phyloP scores from a whole-genome alignment of 306 rosid genomes.

The Begonia masoniana region DNA sequence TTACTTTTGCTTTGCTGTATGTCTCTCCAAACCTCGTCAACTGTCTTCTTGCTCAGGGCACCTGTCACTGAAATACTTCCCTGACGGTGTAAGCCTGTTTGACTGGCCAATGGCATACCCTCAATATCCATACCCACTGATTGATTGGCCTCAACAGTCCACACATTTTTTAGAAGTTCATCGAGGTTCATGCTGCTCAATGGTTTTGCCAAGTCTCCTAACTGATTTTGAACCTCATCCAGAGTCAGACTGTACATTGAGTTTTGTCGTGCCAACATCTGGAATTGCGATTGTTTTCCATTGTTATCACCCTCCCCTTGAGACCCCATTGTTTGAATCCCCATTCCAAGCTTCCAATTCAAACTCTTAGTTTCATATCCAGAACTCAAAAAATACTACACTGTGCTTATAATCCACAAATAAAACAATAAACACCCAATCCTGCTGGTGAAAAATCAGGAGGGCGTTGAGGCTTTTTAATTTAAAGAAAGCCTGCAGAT shows the following conservation, averaged over 20 bases:
- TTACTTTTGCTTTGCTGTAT: slow-evolving; percentile 58
- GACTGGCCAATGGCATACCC: slow-evolving; percentile 18
- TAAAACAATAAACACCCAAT: too few relatives aligned
- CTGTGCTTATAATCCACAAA: too few relatives aligned
- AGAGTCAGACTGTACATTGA: slow-evolving; percentile 65
- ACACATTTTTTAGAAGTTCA: slow-evolving; percentile 66
- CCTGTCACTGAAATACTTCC: slow-evolving; percentile 52
- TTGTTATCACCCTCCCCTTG: slow-evolving; percentile 21
- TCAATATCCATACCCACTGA: slow-evolving; percentile 24
- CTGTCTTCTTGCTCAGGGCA: slow-evolving; percentile 59
- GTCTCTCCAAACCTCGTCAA: slow-evolving; percentile 76
- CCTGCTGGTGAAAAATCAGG: too few relatives aligned
- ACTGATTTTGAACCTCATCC: slow-evolving; percentile 38
- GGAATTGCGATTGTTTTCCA: slow-evolving; percentile 54
- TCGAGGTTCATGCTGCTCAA: slow-evolving; percentile 58
- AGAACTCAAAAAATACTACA: slow-evolving; percentile 3
- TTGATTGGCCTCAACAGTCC: slow-evolving; percentile 55
- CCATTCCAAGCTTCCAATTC: slow-evolving; percentile 34
- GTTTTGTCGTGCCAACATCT: slow-evolving; percentile 33
- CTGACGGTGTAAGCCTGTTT: slow-evolving; percentile 37
- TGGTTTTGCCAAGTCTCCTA: slow-evolving; percentile 50
- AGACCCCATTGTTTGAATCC: slow-evolving; percentile 64
- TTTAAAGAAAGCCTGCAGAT: too few relatives aligned
- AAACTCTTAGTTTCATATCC: slow-evolving; percentile 16
- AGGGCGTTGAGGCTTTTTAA: too few relatives aligned